Conservation (phyloP, 2,329 filamentous ascomycete genomes). For the Alternaria gansuensis region DNA sequence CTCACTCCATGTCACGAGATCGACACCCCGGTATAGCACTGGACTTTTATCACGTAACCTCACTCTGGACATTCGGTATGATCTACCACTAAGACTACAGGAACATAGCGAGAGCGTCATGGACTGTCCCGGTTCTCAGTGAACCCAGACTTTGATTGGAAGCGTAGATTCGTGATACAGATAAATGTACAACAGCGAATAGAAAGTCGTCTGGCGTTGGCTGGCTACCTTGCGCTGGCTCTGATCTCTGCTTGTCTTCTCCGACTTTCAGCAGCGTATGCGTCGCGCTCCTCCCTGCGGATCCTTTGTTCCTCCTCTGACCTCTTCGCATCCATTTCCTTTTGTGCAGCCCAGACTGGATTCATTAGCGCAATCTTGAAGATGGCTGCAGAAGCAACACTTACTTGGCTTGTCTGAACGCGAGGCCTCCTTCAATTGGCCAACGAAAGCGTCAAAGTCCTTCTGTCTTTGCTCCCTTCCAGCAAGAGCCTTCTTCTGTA, state of each 20-base stretch:
- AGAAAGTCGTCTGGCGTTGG: constrained; percentile 7
- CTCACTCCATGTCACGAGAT: constrained; percentile 42
- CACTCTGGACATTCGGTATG: not conserved
- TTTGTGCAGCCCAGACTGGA: constrained; percentile 49
- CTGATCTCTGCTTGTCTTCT: constrained; percentile 48
- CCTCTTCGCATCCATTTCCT: constrained; percentile 46
- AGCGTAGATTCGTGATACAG: constrained; percentile 33
- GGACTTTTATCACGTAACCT: not conserved
- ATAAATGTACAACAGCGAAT: constrained; percentile 27
- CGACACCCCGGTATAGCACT: not conserved
- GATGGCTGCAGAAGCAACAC: constrained; percentile 40
- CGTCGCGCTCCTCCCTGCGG: constrained; percentile 45
- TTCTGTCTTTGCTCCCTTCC: constrained; percentile 76
- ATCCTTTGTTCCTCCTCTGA: constrained; percentile 39
- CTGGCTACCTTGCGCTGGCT: constrained; percentile 39
- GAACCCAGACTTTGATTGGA: not conserved
- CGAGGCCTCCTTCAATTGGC: constrained; percentile 82
- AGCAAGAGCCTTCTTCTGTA: constrained; percentile 89
- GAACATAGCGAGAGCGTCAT: not conserved
- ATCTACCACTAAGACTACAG: not conserved
- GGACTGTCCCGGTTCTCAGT: not conserved
- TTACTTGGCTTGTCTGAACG: constrained; percentile 91
- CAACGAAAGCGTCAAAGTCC: constrained; percentile 90
- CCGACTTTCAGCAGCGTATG: constrained; percentile 44
- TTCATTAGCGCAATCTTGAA: constrained; percentile 23